Evolutionary conservation across 306 rosid species (phyloP), one percentile per base, ranked within the genome.

Genomic region (Dalbergia cultrata): DNA sequence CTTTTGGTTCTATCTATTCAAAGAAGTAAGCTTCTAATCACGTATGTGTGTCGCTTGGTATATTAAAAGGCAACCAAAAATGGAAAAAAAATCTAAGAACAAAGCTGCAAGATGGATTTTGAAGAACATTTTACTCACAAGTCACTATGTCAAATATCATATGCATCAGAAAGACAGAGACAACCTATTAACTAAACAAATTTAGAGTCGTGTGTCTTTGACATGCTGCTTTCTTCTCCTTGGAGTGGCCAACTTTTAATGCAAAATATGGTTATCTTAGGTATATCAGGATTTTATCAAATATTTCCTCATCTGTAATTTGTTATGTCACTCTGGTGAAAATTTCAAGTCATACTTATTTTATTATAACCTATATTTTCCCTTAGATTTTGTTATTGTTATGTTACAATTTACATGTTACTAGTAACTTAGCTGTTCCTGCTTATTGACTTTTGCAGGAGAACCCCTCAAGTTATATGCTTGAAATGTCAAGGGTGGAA

Each of bases 401-500:
- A 49, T 65, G 70, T 26, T 26, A 26, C 47, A 81, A 26, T 26
- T 66, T 62, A 45, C 57, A 14, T 50, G 35, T 56, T 65, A 64
- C 35, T 72, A 53, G 67, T 34, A 69, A 57, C 73, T 26, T 68
- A 43, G 52, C 57, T 54, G 10, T n/a, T 54, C 60, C 6, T 17
- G 7, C 47, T 21, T 78, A 16, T 75, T 77, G 61, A 54, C 54
- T 60, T 84, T 75, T 85, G 73, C 94, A 96, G 99, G 92, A 84
- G 82, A 85, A 82, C 13, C 97, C 97, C 34, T 89, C 98, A 11
- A 85, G 74, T 79, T 96, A 76, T 80, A 87, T 96, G 99, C 92
- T 92, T 80, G 99, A 92, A 89, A 87, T 93, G 90, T 87, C 98
- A 7, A 86, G 75, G 77, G 79, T 86, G 82, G 90, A 90, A 86